phyloP scores from a whole-genome alignment of 139 green algal genomes.

The Diplosphaera chodatii region DNA sequence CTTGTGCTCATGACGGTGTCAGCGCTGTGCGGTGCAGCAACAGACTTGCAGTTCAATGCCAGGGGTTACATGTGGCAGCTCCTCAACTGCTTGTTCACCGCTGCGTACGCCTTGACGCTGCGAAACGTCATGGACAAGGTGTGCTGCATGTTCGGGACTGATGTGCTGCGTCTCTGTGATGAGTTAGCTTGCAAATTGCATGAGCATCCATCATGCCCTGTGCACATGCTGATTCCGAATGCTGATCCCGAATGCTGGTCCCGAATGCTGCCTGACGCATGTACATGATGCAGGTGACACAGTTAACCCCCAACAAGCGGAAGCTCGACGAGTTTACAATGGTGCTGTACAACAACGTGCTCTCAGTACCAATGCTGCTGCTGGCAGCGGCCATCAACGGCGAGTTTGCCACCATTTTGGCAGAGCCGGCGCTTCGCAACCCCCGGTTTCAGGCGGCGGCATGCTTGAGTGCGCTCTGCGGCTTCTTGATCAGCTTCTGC shows the following conservation, averaged over 20 bases:
- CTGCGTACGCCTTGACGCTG: constrained; percentile 77
- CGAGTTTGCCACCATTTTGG: constrained; percentile 40
- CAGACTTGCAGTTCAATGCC: constrained; percentile 75
- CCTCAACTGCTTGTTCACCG: constrained; percentile 81
- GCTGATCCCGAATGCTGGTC: too few relatives aligned
- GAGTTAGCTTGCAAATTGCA: too few relatives aligned
- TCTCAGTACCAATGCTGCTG: constrained; percentile 72
- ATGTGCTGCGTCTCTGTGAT: too few relatives aligned
- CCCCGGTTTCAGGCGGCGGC: constrained; percentile 41
- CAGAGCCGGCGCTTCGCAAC: constrained; percentile 43
- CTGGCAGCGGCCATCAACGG: constrained; percentile 13
- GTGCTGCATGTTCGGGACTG: too few relatives aligned
- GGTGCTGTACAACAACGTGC: constrained; percentile 91
- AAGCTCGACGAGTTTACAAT: constrained; percentile 59
- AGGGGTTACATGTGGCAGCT: constrained; percentile 85
- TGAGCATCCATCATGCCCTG: too few relatives aligned
- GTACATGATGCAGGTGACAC: constrained; percentile 4
- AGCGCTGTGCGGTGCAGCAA: constrained; percentile 62
- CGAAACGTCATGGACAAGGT: constrained; percentile 75
- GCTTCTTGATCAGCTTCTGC: constrained; percentile 74
- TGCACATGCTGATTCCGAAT: too few relatives aligned
- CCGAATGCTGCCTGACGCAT: too few relatives aligned
- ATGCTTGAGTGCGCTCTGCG: constrained; percentile 30
- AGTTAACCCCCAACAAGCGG: constrained; percentile 30
- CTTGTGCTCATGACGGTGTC: constrained; percentile 77